Evolutionary conservation across 148 eudicot genomes (phyloP).

Genomic region (Vaccinium vitisidaea): DNA sequence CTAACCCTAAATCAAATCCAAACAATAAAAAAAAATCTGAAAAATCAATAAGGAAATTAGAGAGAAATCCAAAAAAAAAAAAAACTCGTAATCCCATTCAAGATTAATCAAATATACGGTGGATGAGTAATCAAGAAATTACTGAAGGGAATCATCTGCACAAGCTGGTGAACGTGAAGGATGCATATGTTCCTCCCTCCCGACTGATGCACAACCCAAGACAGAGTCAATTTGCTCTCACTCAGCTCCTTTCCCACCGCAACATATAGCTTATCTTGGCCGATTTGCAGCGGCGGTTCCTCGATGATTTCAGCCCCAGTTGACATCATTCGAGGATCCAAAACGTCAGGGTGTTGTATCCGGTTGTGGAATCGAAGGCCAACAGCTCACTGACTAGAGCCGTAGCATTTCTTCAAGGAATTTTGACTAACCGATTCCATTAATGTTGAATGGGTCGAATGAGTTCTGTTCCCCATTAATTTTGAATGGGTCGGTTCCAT

Average conservation of each 20-base stretch:
- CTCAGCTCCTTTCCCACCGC: slow-evolving; percentile 60
- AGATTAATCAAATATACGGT: not conserved
- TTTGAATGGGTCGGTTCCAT: too few relatives aligned
- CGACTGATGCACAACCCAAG: slow-evolving; percentile 63
- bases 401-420: slow-evolving; percentile 18
- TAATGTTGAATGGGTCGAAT: too few relatives aligned
- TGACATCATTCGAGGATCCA: slow-evolving; percentile 25
- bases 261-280: slow-evolving; percentile 52
- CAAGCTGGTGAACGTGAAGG: slow-evolving; percentile 74
- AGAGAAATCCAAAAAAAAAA: too few relatives aligned
- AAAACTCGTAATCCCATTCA: not conserved
- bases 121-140: slow-evolving; percentile 18
- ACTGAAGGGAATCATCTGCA: slow-evolving; percentile 59
- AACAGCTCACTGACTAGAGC: slow-evolving; percentile 21
- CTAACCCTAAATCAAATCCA: too few relatives aligned
- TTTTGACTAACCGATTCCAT: not conserved
- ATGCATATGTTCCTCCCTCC: slow-evolving; percentile 48
- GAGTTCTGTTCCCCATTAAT: not conserved
- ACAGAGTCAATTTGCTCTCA: slow-evolving; percentile 42
- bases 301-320: slow-evolving; percentile 26
- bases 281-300: slow-evolving; percentile 20
- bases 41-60: too few relatives aligned
- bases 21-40: too few relatives aligned
- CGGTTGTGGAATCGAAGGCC: slow-evolving; percentile 13
- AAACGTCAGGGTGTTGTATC: slow-evolving; percentile 23